A percentile compares a stretch with the other conserved stretches of the same genome.
Evolutionary conservation across 2,329 filamentous ascomycete genomes (phyloP).

Genomic region (Cytospora paraplurivora): DNA sequence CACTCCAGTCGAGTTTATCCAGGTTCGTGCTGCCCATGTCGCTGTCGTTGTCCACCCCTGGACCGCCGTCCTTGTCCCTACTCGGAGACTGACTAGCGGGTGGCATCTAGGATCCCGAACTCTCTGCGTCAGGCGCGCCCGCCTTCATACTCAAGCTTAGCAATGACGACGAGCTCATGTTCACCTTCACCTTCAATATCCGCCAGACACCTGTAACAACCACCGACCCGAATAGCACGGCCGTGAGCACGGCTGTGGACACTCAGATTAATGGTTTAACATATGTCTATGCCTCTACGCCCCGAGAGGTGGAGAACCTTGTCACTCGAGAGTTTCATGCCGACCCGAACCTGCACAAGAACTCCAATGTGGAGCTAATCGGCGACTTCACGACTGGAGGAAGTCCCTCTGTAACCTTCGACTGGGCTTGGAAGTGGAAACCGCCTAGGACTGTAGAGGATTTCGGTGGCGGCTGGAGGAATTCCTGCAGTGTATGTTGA

Average conservation of each 20-base stretch:
- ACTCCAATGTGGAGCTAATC: conserved; percentile 92
- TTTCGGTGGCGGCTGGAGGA: conserved; percentile 89
- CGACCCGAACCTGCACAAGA: conserved; percentile 96
- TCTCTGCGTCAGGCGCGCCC: conserved; percentile 54
- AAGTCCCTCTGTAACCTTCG: conserved; percentile 81
- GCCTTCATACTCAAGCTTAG: conserved; percentile 82
- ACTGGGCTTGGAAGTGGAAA: conserved; percentile 97
- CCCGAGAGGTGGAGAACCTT: conserved; percentile 87
- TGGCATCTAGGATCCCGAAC: conserved; percentile 73
- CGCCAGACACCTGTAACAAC: conserved; percentile 42
- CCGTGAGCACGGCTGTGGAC: conserved; percentile 58
- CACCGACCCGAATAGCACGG: conserved; percentile 52
- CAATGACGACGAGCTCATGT: conserved; percentile 89
- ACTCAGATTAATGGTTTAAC: conserved; percentile 86
- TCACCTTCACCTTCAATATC: conserved; percentile 90
- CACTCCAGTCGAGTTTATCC: conserved; percentile 82
- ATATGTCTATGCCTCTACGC: conserved; percentile 84
- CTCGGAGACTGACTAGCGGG: conserved; percentile 17
- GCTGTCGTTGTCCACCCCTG: background rate
- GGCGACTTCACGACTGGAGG: conserved; percentile 86
- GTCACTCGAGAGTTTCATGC: conserved; percentile 95
- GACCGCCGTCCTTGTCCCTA: background rate
- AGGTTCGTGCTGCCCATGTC: conserved; percentile 56
- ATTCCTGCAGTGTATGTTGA: conserved; percentile 77
- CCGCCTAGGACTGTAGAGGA: conserved; percentile 83